A percentile compares a stretch with the other conserved stretches of the same genome.
Evolutionary conservation across 495 filamentous ascomycete genomes (phyloP).

Genomic region (Lichina pygmaea): DNA sequence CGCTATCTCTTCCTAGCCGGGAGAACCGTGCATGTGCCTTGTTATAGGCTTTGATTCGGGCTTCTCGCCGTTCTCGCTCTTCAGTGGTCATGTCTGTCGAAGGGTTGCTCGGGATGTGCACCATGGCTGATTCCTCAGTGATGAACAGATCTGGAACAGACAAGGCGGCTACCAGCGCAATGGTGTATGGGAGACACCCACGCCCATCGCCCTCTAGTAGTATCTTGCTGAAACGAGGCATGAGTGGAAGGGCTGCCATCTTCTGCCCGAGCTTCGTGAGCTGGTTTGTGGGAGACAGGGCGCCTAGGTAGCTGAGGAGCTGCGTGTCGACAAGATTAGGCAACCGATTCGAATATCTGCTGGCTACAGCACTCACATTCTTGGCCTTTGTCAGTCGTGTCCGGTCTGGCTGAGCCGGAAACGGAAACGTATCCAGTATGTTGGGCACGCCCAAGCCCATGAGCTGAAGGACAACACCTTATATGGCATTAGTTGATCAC

Average conservation of each 20-base stretch:
- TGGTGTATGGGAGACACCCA: constrained; percentile 59
- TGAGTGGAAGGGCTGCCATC: constrained; percentile 69
- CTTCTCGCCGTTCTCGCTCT: constrained; percentile 21
- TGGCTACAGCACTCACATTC: constrained; percentile 13
- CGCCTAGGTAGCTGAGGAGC: constrained; percentile 47
- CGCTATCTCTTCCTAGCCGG: constrained; percentile 53
- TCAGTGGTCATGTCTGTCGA: no score
- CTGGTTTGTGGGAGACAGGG: constrained; percentile 36
- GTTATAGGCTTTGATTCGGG: constrained; percentile 39
- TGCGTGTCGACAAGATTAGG: not conserved
- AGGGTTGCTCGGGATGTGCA: no score
- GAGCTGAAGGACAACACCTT: constrained; percentile 75
- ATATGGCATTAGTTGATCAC: constrained; percentile 71
- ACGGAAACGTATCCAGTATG: constrained; percentile 86
- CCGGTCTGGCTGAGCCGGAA: constrained; percentile 72
- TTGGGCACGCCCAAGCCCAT: constrained; percentile 74
- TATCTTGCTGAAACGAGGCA: constrained; percentile 76
- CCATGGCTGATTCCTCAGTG: constrained; percentile 30
- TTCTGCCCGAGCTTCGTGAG: constrained; percentile 50
- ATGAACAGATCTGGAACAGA: constrained; percentile 76
- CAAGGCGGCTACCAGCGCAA: constrained; percentile 68
- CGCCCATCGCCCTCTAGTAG: constrained; percentile 65
- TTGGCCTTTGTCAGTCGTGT: constrained; percentile 63
- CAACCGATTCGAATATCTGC: not conserved
- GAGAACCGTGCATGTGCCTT: constrained; percentile 53